Conservation (phyloP, 768 basidiomycete species). For the Auricularia heimuer region DNA sequence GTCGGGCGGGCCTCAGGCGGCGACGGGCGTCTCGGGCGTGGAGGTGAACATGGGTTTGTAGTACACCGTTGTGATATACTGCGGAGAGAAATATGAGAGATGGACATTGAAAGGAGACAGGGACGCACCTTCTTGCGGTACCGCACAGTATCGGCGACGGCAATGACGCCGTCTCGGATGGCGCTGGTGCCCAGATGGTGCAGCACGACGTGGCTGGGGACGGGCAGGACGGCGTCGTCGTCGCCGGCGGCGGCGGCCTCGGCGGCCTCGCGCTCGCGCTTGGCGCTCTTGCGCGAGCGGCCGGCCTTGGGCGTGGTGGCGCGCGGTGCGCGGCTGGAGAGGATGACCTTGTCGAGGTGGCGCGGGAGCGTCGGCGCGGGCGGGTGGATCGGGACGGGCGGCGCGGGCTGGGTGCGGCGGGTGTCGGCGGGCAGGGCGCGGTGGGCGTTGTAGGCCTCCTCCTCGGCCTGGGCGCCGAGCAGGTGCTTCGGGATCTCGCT, state of each 20-base stretch:
- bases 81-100: slow-evolving; percentile 11
- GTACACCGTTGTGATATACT: slow-evolving; percentile 82
- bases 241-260: slow-evolving; percentile 35
- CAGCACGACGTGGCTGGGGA: slow-evolving; percentile 87
- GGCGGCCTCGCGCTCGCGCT: slow-evolving; percentile 3
- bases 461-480: slow-evolving; percentile 68
- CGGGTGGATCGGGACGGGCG: slow-evolving; percentile 70
- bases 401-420: slow-evolving; percentile 26
- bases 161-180: slow-evolving; percentile 86
- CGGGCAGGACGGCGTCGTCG: slow-evolving; percentile 83
- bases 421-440: slow-evolving; percentile 23
- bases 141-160: slow-evolving; percentile 84
- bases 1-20: background rate
- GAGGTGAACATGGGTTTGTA: slow-evolving; percentile 52
- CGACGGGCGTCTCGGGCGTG: slow-evolving; percentile 4
- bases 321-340: slow-evolving; percentile 44
- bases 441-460: slow-evolving; percentile 57
- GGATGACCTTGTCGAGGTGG: slow-evolving; percentile 87
- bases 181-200: slow-evolving; percentile 94
- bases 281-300: background rate
- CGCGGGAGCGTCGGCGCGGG: slow-evolving; percentile 81
- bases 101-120: slow-evolving; percentile 5
- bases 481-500: slow-evolving; percentile 68
- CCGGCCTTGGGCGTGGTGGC: background rate
- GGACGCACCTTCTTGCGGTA: slow-evolving; percentile 78